Conservation (phyloP, 2,329 filamentous ascomycete genomes). For the Penicillium sp. region DNA sequence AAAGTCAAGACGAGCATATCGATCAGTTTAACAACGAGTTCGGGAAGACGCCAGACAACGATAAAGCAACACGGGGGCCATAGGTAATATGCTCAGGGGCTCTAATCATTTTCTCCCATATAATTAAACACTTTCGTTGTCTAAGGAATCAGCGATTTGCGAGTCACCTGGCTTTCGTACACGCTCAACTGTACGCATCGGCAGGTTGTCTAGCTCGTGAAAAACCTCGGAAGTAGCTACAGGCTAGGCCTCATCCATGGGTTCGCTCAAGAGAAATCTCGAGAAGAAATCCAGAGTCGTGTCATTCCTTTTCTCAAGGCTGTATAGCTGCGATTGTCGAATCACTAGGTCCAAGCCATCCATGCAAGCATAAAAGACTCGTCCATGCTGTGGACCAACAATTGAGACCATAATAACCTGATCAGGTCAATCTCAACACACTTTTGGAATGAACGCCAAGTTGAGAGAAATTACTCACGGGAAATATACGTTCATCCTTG, state of each 20-base stretch:
- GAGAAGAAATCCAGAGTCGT: background rate
- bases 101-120: too few species aligned
- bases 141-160: too few species aligned
- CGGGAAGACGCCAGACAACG: too few species aligned
- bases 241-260: background rate
- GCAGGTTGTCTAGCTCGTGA: too few species aligned
- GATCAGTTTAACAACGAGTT: too few species aligned
- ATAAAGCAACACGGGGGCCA: too few species aligned
- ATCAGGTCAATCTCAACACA: background rate
- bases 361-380: constrained; percentile 10
- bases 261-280: background rate
- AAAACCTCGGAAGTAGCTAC: too few species aligned
- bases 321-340: background rate
- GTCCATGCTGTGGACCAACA: constrained; percentile 1
- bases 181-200: too few species aligned
- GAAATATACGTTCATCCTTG: constrained; percentile 5
- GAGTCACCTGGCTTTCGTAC: too few species aligned
- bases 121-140: too few species aligned
- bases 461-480: constrained; percentile 1
- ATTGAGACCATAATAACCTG: constrained; percentile 10
- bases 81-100: too few species aligned
- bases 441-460: background rate
- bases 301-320: background rate
- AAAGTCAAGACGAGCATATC: too few species aligned
- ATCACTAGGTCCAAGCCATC: constrained; percentile 2